These are phyloP conservation scores for Pichia scutulata DNA, from an alignment of 805 yeast species.

Conservation along the genomic window DNA sequence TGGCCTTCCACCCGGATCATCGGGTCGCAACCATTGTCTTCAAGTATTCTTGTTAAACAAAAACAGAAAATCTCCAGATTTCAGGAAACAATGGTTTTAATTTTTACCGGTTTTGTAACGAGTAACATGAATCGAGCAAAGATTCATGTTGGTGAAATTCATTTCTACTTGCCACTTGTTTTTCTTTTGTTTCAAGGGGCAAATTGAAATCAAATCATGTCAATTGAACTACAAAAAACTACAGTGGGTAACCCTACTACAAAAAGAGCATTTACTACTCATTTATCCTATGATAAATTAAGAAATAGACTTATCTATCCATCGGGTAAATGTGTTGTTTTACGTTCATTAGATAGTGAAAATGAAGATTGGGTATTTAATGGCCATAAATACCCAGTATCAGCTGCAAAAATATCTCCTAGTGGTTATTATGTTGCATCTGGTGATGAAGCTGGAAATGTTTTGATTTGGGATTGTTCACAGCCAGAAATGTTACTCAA, in stretches of 20 bases:
- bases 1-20: too few relatives aligned
- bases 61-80: too few relatives aligned
- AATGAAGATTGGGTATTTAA: constrained; percentile 40
- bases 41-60: too few relatives aligned
- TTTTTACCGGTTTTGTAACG: background rate
- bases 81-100: too few relatives aligned
- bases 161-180: background rate
- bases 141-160: background rate
- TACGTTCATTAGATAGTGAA: constrained; percentile 58
- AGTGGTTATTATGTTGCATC: constrained; percentile 86
- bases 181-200: background rate
- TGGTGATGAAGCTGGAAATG: constrained; percentile 87
- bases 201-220: background rate
- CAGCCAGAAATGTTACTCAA: constrained; percentile 53
- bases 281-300: constrained; percentile 64
- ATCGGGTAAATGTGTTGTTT: constrained; percentile 68
- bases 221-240: constrained; percentile 21
- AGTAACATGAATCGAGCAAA: background rate
- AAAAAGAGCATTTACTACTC: constrained; percentile 58
- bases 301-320: constrained; percentile 74
- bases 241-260: constrained; percentile 82
- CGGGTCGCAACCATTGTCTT: too few relatives aligned
- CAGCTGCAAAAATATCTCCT: constrained; percentile 83
- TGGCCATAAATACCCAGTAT: constrained; percentile 62
- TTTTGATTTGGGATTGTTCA: constrained; percentile 77